These are phyloP conservation scores for Mucor velutinosus DNA, from an alignment of 371 early-diverging fungal species.

Conservation along the genomic window DNA sequence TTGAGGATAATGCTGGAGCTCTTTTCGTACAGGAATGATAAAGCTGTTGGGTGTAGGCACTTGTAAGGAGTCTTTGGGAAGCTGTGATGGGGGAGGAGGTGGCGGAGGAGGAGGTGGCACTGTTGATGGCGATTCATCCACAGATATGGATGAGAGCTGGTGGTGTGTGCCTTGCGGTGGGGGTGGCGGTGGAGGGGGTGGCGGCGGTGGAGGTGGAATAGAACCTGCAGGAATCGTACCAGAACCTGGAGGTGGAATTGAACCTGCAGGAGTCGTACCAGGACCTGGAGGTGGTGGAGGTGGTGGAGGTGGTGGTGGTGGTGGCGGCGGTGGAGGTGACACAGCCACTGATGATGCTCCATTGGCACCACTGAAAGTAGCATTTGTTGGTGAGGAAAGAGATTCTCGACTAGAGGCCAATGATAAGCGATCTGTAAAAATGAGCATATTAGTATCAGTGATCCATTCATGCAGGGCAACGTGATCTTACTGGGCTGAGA, in stretches of 20 bases:
- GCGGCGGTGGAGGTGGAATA: background rate
- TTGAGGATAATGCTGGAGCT: conserved; percentile 43
- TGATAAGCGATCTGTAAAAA: background rate
- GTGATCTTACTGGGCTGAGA: background rate
- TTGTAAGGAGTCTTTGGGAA: background rate
- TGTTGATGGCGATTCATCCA: background rate
- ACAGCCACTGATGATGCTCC: background rate
- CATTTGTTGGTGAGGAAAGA: background rate
- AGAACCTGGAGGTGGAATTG: background rate
- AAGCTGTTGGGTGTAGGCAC: background rate
- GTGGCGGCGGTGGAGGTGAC: conserved; percentile 16
- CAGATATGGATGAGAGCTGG: background rate
- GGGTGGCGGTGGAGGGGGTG: conserved; percentile 21
- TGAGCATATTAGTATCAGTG: background rate
- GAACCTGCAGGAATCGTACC: background rate
- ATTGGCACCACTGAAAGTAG: background rate
- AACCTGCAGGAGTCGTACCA: background rate
- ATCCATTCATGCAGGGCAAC: background rate
- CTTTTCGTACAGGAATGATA: conserved; percentile 30
- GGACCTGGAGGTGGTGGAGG: conserved; percentile 9
- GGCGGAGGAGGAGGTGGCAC: conserved; percentile 12
- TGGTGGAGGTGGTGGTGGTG: conserved; percentile 18
- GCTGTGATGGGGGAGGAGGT: background rate
- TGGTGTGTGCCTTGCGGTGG: background rate
- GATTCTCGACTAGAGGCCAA: background rate